Evolutionary conservation across 345 rosid species (phyloP).

Genomic region (Citrus maxima): DNA sequence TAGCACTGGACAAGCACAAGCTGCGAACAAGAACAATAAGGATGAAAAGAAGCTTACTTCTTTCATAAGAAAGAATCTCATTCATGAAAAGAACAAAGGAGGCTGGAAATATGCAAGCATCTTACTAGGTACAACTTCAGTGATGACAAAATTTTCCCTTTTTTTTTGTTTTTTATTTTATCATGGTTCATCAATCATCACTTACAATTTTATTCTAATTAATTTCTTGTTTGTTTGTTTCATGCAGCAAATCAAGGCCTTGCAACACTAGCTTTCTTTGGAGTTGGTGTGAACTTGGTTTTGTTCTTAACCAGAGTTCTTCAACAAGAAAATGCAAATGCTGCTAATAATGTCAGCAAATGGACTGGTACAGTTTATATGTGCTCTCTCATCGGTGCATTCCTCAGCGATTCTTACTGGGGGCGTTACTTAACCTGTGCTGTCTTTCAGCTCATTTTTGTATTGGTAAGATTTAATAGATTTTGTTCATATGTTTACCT

Average conservation of each 20-base stretch:
- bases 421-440: conserved; percentile 82
- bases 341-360: conserved; percentile 83
- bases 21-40: conserved; percentile 15
- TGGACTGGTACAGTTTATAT: conserved; percentile 97
- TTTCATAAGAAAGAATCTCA: conserved; percentile 14
- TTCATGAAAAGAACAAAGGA: conserved; percentile 17
- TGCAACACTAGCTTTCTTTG: conserved; percentile 88
- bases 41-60: conserved; percentile 22
- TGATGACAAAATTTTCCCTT: not conserved
- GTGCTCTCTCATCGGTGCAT: conserved; percentile 83
- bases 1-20: conserved; percentile 12
- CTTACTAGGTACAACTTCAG: conserved; percentile 32
- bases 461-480: conserved; percentile 25
- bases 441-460: conserved; percentile 50
- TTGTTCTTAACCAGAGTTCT: conserved; percentile 79
- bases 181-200: no score
- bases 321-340: conserved; percentile 67
- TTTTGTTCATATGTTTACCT: no score
- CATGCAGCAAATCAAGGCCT: conserved; percentile 78
- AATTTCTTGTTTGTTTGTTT: not conserved
- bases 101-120: conserved; percentile 47
- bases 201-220: not conserved
- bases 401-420: conserved; percentile 96
- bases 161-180: not conserved
- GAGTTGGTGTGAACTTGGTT: conserved; percentile 88